Evolutionary conservation across 2,329 filamentous ascomycete genomes (phyloP), one percentile per base, ranked within the genome.

Genomic region (Colletotrichum sublineola): DNA sequence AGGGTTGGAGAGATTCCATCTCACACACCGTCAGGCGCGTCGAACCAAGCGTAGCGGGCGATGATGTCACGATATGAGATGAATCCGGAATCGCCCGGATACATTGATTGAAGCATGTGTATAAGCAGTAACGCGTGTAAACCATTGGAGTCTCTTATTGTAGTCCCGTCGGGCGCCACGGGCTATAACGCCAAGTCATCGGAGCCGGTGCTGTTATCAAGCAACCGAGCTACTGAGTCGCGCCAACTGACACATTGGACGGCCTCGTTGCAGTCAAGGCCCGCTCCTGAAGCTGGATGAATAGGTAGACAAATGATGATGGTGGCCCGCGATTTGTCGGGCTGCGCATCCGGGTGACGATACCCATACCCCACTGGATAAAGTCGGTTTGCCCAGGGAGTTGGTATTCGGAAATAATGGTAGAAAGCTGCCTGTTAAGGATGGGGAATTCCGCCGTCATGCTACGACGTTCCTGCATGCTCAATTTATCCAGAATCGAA

Each of bases 341-440:
- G 24, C 15, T 0, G 24, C 4, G 29, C 6, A 9, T 18, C 24
- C 50, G 24, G 24, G 12, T 29, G 24, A 52, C 29, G 8, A 29
- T 31, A 31, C 50, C 50, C 50, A 29, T 31, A 31, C 50, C 50
- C 50, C 50, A 8, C 50, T 52, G 50, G 50, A 52, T 52, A 52
- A 52, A 52, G 50, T 52, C 50, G 50, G 6, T 18, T 18, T 31
- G 50, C 14, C 14, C 50, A 14, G 50, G 24, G 18, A 1, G 14
- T 3, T 3, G 24, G 6, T 18, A 29, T 12, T 3, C 12, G 24
- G 14, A 1, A 31, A 5, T 15, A 8, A 24, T 52, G 50, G 50
- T 2, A 31, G 50, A 29, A 15, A 15, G 24, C 6, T 52, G 24
- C 14, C 5, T 31, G 50, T 9, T 3, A 46, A 5, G 6, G 24